phyloP scores from a whole-genome alignment of 371 early-diverging fungal species.

The Capillidium heterosporum region DNA sequence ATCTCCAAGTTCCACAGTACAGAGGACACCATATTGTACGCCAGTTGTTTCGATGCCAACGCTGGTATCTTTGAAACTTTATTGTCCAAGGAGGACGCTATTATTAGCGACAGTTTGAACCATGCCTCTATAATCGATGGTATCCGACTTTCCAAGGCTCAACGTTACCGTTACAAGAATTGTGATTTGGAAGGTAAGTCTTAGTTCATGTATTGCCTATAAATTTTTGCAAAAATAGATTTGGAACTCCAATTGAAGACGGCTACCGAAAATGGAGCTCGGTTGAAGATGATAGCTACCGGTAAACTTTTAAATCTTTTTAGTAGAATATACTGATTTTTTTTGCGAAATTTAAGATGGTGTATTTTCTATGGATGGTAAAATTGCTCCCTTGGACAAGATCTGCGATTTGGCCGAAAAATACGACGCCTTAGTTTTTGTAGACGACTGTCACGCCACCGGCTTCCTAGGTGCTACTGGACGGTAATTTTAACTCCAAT shows the following conservation, averaged over 20 bases:
- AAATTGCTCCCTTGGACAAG: constrained; percentile 29
- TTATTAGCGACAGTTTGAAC: constrained; percentile 39
- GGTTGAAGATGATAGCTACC: constrained; percentile 31
- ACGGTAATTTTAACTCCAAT: constrained; percentile 6
- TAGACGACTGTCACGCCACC: constrained; percentile 44
- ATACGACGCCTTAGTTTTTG: constrained; percentile 33
- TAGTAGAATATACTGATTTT: background rate
- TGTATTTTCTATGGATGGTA: constrained; percentile 47
- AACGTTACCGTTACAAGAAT: constrained; percentile 33
- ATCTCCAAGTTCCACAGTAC: constrained; percentile 30
- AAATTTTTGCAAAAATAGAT: constrained; percentile 11
- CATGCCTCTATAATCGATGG: constrained; percentile 49
- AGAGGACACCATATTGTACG: constrained; percentile 35
- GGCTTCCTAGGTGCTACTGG: constrained; percentile 34
- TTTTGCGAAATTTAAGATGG: constrained; percentile 18
- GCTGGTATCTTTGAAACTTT: constrained; percentile 42
- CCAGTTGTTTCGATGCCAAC: constrained; percentile 47
- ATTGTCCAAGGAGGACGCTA: constrained; percentile 30
- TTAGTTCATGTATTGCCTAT: background rate
- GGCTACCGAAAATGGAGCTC: constrained; percentile 23
- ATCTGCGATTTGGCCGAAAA: constrained; percentile 41
- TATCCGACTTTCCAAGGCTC: constrained; percentile 36
- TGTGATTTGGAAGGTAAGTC: constrained; percentile 21
- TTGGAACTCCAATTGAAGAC: constrained; percentile 24
- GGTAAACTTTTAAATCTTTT: constrained; percentile 5